These are phyloP conservation scores for Penicillium sclerotiorum DNA, from an alignment of 2,329 filamentous ascomycete genomes.

Conservation along the genomic window DNA sequence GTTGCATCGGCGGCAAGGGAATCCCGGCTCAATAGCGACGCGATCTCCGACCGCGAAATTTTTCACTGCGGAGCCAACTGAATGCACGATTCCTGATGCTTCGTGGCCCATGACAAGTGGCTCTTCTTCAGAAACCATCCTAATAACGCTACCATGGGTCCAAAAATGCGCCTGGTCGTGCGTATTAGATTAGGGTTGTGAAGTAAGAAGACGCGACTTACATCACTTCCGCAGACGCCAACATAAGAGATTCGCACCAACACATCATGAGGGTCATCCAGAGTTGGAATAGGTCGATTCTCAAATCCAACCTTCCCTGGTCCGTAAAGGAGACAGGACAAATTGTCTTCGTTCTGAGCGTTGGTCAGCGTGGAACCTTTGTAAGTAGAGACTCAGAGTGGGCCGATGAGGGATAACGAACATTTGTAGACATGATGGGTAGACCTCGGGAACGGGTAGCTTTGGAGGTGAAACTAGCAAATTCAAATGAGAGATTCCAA, in stretches of 20 bases:
- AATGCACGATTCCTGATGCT: slow-evolving; percentile 31
- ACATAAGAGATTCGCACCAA: slow-evolving; percentile 2
- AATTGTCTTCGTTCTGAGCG: background rate
- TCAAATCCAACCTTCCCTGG: background rate
- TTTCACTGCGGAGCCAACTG: slow-evolving; percentile 27
- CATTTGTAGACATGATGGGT: no score
- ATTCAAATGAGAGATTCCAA: no score
- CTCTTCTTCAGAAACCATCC: slow-evolving; percentile 26
- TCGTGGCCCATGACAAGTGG: slow-evolving; percentile 41
- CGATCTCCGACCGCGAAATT: slow-evolving; percentile 31
- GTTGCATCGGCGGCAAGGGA: slow-evolving; percentile 36
- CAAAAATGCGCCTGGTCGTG: slow-evolving; percentile 41
- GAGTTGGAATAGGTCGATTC: background rate
- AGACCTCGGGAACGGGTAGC: no score
- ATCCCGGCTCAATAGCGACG: slow-evolving; percentile 25
- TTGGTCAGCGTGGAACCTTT: no score
- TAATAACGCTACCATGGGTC: slow-evolving; percentile 39
- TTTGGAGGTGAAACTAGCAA: no score
- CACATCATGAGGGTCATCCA: slow-evolving; percentile 18
- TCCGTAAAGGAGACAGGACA: background rate
- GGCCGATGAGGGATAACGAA: no score
- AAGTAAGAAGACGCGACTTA: background rate
- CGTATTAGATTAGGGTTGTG: background rate
- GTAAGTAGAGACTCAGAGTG: no score
- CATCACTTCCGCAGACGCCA: slow-evolving; percentile 7